Percentiles rank a stretch among this genome's conserved stretches.
These are phyloP conservation scores for Solanum paucissectum DNA, from an alignment of 257 asterid genomes.

Conservation along the genomic window DNA sequence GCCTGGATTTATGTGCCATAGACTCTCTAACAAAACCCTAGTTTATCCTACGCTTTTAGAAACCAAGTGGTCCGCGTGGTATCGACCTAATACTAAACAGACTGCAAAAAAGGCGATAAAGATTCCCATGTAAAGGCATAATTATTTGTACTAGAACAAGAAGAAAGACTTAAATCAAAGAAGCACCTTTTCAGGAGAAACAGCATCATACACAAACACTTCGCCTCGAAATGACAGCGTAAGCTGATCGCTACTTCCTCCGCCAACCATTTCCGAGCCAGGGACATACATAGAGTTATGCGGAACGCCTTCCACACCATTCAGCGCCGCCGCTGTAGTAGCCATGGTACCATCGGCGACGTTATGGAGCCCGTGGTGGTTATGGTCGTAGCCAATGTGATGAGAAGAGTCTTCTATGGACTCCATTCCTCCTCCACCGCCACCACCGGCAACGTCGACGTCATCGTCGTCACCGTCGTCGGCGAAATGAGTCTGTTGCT, in stretches of 20 bases:
- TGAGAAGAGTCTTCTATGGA: not conserved
- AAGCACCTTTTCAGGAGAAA: conserved; percentile 82
- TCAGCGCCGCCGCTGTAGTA: conserved; percentile 12
- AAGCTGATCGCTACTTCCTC: conserved; percentile 64
- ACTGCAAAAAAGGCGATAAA: not conserved
- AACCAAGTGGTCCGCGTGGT: not conserved
- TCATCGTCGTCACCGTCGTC: conserved; percentile 25
- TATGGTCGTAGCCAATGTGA: conserved; percentile 39
- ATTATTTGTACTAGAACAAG: not conserved
- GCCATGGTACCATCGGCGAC: not conserved
- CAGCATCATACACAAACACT: conserved; percentile 81
- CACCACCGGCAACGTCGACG: not conserved
- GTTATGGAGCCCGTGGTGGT: conserved; percentile 32
- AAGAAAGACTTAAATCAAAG: not conserved
- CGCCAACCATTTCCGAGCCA: conserved; percentile 39
- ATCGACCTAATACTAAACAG: not conserved
- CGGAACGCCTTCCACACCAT: conserved; percentile 27
- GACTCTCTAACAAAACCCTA: not conserved
- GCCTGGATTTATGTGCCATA: not conserved
- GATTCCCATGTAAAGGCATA: not conserved
- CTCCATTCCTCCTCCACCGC: not conserved
- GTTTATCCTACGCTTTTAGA: not conserved
- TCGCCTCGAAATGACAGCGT: conserved; percentile 93
- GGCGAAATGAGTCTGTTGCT: conserved; percentile 19
- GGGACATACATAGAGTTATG: conserved; percentile 38